These are phyloP conservation scores for Jasminum sambac DNA, from an alignment of 257 asterid genomes.

Conservation along the genomic window DNA sequence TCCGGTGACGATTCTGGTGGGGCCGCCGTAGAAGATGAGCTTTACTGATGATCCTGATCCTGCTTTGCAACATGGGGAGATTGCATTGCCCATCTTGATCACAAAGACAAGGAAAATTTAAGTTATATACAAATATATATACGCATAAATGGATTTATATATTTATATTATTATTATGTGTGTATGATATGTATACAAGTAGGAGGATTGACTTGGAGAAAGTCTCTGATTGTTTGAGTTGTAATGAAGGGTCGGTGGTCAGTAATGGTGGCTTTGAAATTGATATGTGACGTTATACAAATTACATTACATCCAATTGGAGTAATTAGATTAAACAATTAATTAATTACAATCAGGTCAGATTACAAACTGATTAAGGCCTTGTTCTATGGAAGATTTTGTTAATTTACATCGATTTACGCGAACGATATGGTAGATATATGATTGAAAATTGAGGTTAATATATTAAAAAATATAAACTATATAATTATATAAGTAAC, in stretches of 20 bases:
- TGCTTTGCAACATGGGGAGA: slow-evolving; percentile 34
- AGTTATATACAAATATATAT: neutral
- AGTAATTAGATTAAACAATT: neutral
- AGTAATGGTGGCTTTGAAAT: slow-evolving; percentile 47
- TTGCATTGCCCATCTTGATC: slow-evolving; percentile 45
- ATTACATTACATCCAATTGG: neutral
- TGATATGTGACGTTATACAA: neutral
- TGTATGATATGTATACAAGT: neutral
- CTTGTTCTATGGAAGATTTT: too few species aligned
- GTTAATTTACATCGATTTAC: too few species aligned
- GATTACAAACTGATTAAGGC: too few species aligned
- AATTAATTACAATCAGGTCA: too few species aligned
- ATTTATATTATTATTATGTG: neutral
- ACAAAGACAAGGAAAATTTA: neutral
- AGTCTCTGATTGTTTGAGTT: slow-evolving; percentile 7
- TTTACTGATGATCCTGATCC: slow-evolving; percentile 31
- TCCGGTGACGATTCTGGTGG: slow-evolving; percentile 37
- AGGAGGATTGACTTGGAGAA: slow-evolving; percentile 24
- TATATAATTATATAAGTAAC: too few species aligned
- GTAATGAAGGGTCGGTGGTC: slow-evolving; percentile 42
- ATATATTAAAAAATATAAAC: too few species aligned
- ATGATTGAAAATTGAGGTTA: too few species aligned
- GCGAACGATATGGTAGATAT: too few species aligned
- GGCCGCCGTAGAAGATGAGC: slow-evolving; percentile 51
- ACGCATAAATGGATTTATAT: neutral